Evolutionary conservation across 2,329 filamentous ascomycete species (phyloP), one percentile per base, ranked within the genome.

Genomic region (Hirsutella minnesotensis): DNA sequence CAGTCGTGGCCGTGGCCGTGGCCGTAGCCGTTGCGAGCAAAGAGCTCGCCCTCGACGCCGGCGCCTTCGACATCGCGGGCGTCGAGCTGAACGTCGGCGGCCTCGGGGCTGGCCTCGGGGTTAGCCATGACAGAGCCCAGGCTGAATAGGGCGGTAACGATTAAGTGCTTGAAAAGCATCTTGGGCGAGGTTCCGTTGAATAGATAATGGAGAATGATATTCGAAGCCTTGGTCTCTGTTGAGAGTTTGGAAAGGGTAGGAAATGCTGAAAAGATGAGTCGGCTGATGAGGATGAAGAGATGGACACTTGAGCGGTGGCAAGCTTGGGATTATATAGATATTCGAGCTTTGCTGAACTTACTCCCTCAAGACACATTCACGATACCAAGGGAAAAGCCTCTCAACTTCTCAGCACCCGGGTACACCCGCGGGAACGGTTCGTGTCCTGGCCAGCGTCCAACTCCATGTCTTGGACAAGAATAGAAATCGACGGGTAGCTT

Each of bases 81-180:
- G 1, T 21, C 13, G 13, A 40, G 16, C 8, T 34, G 9, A n/a
- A 19, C 29, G 12, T 27, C 24, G 7, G 24, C 24, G n/a, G 13
- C 8, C 2, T 43, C 18, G 9, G n/a, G 22, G 15, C 31, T 27
- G 12, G 27, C 15, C 13, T 24, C 30, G 20, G 27, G 41, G 13
- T 22, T 43, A 20, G 41, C 37, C 15, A 20, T 18, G 24, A 43
- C 41, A 16, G 35, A 33, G 27, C 30, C 18, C 35, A 38, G 34
- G 13, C 18, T 20, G 15, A 38, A 33, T 16, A 43, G 19, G n/a
- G 41, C 41, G 18, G 35, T 38, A 7, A 38, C 10, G 35, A 43
- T 15, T 21, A 43, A 30, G 19, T 38, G 36, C 9, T 43, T 43
- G 27, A 43, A 13, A 24, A 43, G 41, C 41, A 43, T 43, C 22